Conservation (phyloP, 257 asterid species). For the Solanum peruvianum region DNA sequence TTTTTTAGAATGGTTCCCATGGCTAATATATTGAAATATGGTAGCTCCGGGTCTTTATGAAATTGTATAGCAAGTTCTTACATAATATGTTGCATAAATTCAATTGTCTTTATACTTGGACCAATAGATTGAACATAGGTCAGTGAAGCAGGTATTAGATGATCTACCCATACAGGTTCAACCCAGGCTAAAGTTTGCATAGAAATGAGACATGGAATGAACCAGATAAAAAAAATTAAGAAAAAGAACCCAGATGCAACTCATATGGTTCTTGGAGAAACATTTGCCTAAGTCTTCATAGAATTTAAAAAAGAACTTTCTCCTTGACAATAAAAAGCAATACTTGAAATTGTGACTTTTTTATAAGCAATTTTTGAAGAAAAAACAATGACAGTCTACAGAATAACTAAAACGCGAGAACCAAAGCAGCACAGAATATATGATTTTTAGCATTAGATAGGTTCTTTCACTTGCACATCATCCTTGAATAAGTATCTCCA, state of each 20-base stretch:
- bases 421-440: neutral
- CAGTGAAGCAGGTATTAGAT: neutral
- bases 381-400: neutral
- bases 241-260: neutral
- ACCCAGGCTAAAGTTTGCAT: neutral
- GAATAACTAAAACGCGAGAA: neutral
- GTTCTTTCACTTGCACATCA: neutral
- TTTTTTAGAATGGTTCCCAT: neutral
- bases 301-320: neutral
- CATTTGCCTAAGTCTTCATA: neutral
- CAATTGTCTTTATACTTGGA: neutral
- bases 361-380: neutral
- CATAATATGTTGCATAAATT: neutral
- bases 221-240: neutral
- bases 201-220: neutral
- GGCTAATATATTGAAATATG: neutral
- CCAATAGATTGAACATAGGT: neutral
- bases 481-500: neutral
- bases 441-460: neutral
- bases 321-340: neutral
- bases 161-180: neutral
- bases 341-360: neutral
- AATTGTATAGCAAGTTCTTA: neutral
- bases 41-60: neutral
- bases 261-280: neutral